Percentiles rank a stretch among this genome's conserved stretches.
Evolutionary conservation across 2,329 filamentous ascomycete genomes (phyloP).

Genomic region (Pseudogymnoascus sp.): DNA sequence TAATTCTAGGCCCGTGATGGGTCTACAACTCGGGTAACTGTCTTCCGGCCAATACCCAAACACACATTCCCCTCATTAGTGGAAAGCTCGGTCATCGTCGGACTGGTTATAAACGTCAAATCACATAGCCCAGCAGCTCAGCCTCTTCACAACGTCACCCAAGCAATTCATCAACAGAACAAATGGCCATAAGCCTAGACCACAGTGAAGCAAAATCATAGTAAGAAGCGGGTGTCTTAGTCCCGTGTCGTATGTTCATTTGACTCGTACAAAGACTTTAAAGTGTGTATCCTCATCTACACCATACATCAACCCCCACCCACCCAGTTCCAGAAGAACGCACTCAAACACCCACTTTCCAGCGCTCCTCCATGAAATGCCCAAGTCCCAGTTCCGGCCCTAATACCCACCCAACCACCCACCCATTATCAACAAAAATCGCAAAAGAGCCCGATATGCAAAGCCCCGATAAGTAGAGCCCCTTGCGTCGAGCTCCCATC

Average conservation of each 20-base stretch:
- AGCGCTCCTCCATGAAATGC: conserved; percentile 7
- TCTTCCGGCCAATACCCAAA: not conserved
- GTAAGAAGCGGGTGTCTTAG: conserved; percentile 3
- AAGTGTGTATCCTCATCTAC: not conserved
- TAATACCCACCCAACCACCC: not conserved
- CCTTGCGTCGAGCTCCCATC: not conserved
- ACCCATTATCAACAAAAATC: conserved; percentile 2
- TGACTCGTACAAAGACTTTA: conserved; percentile 11
- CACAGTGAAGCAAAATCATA: not conserved
- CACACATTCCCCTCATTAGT: not conserved
- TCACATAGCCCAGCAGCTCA: not conserved
- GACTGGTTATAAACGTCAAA: not conserved
- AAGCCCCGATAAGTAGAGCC: not conserved
- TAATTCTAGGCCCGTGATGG: not conserved
- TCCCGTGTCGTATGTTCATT: conserved; percentile 6
- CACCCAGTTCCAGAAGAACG: not conserved
- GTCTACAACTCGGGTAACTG: not conserved
- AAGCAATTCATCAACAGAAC: not conserved
- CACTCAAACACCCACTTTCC: not conserved
- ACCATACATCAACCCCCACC: not conserved
- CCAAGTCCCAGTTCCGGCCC: not conserved
- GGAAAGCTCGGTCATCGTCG: not conserved
- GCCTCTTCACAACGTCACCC: not conserved
- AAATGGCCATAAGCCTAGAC: not conserved
- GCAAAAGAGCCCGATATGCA: not conserved